Percentiles rank a stretch among this genome's conserved stretches.
phyloP scores from a whole-genome alignment of 1,139 yeast genomes.

The Pichia sp. region DNA sequence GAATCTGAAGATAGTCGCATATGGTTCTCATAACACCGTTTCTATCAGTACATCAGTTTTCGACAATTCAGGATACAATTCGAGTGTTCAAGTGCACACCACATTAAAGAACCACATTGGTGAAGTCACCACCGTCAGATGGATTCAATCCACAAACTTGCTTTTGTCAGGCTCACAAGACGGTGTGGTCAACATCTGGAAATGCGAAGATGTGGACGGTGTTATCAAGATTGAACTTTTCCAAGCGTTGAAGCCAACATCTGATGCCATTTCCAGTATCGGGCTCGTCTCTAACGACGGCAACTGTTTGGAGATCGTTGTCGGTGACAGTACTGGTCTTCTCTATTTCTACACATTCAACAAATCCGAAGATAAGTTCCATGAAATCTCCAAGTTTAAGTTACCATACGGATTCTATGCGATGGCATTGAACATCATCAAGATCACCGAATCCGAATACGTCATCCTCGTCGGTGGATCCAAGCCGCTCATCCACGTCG shows the following conservation, averaged over 20 bases:
- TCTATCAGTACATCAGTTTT: conserved; percentile 64
- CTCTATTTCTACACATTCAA: conserved; percentile 48
- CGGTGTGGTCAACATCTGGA: conserved; percentile 61
- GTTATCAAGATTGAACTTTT: conserved; percentile 28
- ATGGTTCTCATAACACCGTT: conserved; percentile 71
- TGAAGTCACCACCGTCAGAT: conserved; percentile 59
- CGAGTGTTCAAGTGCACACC: conserved; percentile 45
- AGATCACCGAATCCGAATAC: conserved; percentile 42
- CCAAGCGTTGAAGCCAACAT: conserved; percentile 35
- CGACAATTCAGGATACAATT: conserved; percentile 28
- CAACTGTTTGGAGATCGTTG: conserved; percentile 37
- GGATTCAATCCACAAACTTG: conserved; percentile 45
- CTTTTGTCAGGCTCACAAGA: conserved; percentile 71
- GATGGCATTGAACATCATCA: conserved; percentile 49
- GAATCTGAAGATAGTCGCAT: conserved; percentile 51
- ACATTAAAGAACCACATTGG: conserved; percentile 60
- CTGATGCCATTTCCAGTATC: conserved; percentile 47
- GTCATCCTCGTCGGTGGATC: conserved; percentile 88
- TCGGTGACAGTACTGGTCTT: conserved; percentile 69
- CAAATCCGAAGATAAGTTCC: conserved; percentile 26
- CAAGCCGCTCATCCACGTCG: conserved; percentile 52
- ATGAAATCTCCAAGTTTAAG: conserved; percentile 36
- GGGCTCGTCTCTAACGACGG: conserved; percentile 15
- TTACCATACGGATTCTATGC: conserved; percentile 62
- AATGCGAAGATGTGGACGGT: conserved; percentile 22